Percentiles rank a stretch among this genome's conserved stretches.
These are phyloP conservation scores for Boletus semigastroideus DNA, from an alignment of 1,284 basidiomycete genomes.

Conservation along the genomic window DNA sequence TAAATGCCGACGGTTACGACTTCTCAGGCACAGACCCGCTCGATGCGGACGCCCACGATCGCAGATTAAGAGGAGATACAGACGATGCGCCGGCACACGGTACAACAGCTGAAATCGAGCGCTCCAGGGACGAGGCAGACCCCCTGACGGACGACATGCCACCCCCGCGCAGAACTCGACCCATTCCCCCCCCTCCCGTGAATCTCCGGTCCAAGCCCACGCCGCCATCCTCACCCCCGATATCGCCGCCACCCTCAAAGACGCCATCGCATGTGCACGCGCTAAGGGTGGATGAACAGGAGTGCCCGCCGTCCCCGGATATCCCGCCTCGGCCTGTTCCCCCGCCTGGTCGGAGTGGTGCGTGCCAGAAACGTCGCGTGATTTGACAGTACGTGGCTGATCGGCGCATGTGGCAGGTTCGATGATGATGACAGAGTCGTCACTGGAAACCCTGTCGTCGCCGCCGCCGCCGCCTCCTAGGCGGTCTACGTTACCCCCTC, in stretches of 20 bases:
- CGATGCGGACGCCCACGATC: background rate
- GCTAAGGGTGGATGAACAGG: slow-evolving; percentile 25
- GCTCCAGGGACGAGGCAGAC: slow-evolving; percentile 10
- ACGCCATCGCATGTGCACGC: slow-evolving; percentile 16
- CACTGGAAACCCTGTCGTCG: no score
- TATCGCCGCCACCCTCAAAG: slow-evolving; percentile 13
- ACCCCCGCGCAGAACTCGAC: slow-evolving; percentile 33
- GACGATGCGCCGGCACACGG: background rate
- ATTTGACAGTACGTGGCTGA: slow-evolving; percentile 8
- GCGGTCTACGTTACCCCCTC: slow-evolving; percentile 19
- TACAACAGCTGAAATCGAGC: background rate
- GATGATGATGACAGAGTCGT: slow-evolving; percentile 3
- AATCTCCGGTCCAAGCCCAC: slow-evolving; percentile 28
- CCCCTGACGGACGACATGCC: slow-evolving; percentile 32
- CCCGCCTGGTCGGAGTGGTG: slow-evolving; percentile 31
- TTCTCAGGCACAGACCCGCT: slow-evolving; percentile 1
- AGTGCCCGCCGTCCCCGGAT: slow-evolving; percentile 27
- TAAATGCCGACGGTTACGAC: background rate
- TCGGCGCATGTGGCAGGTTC: slow-evolving; percentile 7
- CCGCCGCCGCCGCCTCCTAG: slow-evolving; percentile 10
- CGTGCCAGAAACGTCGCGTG: background rate
- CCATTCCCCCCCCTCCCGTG: slow-evolving; percentile 31
- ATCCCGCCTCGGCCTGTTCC: slow-evolving; percentile 31
- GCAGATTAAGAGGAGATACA: background rate
- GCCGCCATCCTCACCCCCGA: slow-evolving; percentile 15